These are phyloP conservation scores for Jamesozyma rosinii DNA, from an alignment of 805 yeast species.

Conservation along the genomic window DNA sequence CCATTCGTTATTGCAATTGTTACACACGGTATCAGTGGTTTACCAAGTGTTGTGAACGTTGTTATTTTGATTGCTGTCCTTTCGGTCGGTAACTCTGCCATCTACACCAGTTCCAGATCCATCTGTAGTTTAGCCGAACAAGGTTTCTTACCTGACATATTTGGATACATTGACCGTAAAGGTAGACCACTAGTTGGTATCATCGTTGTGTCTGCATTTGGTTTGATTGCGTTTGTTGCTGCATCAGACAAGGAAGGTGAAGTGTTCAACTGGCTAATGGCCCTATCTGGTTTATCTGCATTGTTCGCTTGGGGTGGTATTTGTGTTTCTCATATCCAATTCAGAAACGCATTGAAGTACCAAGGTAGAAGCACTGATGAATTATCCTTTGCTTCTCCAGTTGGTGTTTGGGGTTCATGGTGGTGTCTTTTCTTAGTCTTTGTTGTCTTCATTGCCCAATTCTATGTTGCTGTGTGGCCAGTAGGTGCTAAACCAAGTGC, in stretches of 20 bases:
- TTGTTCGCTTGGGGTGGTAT: constrained; percentile 58
- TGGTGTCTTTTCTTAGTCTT: constrained; percentile 51
- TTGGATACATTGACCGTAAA: constrained; percentile 52
- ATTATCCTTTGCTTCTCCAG: constrained; percentile 54
- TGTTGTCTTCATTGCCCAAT: constrained; percentile 62
- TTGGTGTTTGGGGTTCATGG: constrained; percentile 59
- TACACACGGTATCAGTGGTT: constrained; percentile 53
- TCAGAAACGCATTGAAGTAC: constrained; percentile 50
- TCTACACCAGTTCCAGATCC: constrained; percentile 61
- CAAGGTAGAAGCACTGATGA: constrained; percentile 67
- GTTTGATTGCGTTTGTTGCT: constrained; percentile 49
- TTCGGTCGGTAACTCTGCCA: constrained; percentile 67
- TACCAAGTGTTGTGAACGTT: constrained; percentile 59
- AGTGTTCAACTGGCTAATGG: constrained; percentile 57
- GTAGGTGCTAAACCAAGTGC: constrained; percentile 45
- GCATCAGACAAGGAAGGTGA: constrained; percentile 43
- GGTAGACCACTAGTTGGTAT: constrained; percentile 63
- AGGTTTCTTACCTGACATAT: constrained; percentile 51
- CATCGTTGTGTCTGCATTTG: constrained; percentile 41
- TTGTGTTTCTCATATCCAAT: constrained; percentile 50
- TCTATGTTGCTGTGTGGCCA: constrained; percentile 78
- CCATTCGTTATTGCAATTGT: constrained; percentile 70
- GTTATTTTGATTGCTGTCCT: constrained; percentile 58
- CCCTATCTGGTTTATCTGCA: constrained; percentile 54
- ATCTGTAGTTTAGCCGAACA: constrained; percentile 53